Evolutionary conservation across 768 basidiomycete genomes (phyloP).

Genomic region (Leucocoprinus birnbaumii): DNA sequence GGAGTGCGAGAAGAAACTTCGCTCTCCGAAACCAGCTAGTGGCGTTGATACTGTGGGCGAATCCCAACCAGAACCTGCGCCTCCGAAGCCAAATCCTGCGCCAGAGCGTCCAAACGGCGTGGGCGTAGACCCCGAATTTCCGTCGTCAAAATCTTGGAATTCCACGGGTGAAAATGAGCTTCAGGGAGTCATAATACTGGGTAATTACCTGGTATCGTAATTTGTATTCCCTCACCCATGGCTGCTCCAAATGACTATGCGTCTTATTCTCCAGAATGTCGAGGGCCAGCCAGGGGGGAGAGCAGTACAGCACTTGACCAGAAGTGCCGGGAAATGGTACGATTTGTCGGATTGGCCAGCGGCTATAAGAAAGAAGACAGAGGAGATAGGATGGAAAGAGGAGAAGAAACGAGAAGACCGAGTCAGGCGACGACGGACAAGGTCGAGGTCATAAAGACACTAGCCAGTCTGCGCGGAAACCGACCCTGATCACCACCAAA

Average conservation of each 20-base stretch:
- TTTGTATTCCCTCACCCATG: conserved; percentile 55
- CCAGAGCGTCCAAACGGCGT: conserved; percentile 66
- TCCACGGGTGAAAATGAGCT: conserved; percentile 9
- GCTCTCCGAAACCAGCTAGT: conserved; percentile 46
- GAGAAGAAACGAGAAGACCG: neutral
- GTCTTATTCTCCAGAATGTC: conserved; percentile 9
- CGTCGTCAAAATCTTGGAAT: conserved; percentile 72
- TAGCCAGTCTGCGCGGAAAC: neutral
- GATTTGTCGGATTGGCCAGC: neutral
- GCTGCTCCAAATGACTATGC: conserved; percentile 9
- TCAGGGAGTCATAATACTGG: neutral
- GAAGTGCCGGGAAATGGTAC: conserved; percentile 7
- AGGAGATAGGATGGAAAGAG: neutral
- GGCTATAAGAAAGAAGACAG: neutral
- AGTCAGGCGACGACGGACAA: neutral
- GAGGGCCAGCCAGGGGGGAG: conserved; percentile 18
- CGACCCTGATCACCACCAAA: neutral
- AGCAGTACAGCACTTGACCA: conserved; percentile 8
- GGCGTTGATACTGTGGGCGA: conserved; percentile 65
- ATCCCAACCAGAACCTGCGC: conserved; percentile 49
- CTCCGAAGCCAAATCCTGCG: conserved; percentile 40
- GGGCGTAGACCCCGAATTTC: conserved; percentile 58
- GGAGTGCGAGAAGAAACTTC: conserved; percentile 67
- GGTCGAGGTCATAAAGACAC: neutral
- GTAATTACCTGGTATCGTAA: conserved; percentile 59